These are phyloP conservation scores for Aspergillus hortae DNA, from an alignment of 2,329 filamentous ascomycete species.

Conservation along the genomic window DNA sequence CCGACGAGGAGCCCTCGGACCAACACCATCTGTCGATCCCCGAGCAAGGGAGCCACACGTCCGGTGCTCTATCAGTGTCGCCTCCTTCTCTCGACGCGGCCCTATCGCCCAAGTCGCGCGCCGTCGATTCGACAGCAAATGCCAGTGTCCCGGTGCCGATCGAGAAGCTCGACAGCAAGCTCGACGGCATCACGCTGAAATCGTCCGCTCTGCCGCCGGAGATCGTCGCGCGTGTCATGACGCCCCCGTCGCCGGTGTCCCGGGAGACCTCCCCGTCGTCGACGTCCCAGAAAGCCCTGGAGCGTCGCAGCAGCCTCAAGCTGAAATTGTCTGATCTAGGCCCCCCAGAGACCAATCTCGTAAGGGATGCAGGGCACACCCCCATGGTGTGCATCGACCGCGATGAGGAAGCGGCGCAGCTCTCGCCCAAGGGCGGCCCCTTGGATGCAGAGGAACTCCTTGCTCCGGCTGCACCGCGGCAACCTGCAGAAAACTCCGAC, in stretches of 20 bases:
- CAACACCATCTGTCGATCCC: conserved; percentile 18
- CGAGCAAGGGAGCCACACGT: conserved; percentile 22
- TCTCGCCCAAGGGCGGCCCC: conserved; percentile 23
- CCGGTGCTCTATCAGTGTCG: conserved; percentile 10
- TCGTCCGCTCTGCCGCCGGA: conserved; percentile 42
- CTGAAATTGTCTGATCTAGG: conserved; percentile 36
- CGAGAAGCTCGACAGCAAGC: conserved; percentile 43
- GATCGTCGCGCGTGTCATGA: conserved; percentile 42
- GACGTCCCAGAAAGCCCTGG: conserved; percentile 19
- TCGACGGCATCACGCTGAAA: conserved; percentile 48
- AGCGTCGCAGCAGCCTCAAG: conserved; percentile 31
- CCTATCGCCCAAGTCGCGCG: conserved; percentile 35
- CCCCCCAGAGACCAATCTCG: conserved; percentile 37
- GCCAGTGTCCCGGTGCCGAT: conserved; percentile 42
- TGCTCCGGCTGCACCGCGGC: conserved; percentile 28
- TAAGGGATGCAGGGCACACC: conserved; percentile 43
- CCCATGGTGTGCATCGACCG: conserved; percentile 42
- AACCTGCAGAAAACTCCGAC: conserved; percentile 36
- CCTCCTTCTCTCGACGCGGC: conserved; percentile 37
- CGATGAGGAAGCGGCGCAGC: conserved; percentile 25
- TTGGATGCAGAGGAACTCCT: conserved; percentile 27
- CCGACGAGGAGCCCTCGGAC: conserved; percentile 28
- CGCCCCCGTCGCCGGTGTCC: conserved; percentile 35
- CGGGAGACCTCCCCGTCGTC: conserved; percentile 25
- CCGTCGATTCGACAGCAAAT: conserved; percentile 27